Percentiles rank a stretch among this genome's conserved stretches.
These are phyloP conservation scores for Mortierella claussenii DNA, from an alignment of 192 early-diverging fungal genomes.

Conservation along the genomic window DNA sequence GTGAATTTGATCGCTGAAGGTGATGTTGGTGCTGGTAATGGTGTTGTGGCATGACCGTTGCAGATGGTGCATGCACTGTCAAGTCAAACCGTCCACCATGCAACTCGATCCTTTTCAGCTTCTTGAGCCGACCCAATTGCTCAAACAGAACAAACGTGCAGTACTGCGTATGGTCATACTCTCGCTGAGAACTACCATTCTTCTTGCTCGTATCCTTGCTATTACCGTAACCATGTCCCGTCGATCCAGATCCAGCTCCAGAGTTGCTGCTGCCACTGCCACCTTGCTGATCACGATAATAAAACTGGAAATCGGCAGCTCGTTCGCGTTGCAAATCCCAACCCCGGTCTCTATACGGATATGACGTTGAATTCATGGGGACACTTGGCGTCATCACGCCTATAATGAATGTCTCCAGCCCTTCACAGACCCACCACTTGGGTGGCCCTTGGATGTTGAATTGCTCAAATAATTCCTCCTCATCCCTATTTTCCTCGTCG, in stretches of 20 bases:
- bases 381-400: conserved; percentile 14
- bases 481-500: not conserved
- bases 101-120: conserved; percentile 19
- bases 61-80: not conserved
- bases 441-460: too few relatives aligned
- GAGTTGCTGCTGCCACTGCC: too few relatives aligned
- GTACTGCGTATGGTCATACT: conserved; percentile 18
- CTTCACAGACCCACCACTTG: conserved; percentile 15
- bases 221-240: too few relatives aligned
- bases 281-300: conserved; percentile 21
- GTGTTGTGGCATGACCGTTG: not conserved
- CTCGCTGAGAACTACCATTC: not conserved
- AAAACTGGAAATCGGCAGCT: conserved; percentile 10
- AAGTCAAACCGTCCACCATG: conserved; percentile 27
- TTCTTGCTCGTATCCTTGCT: not conserved
- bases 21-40: too few relatives aligned
- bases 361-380: not conserved
- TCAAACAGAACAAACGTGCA: conserved; percentile 25
- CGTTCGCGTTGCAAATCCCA: conserved; percentile 9
- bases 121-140: conserved; percentile 17
- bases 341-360: too few relatives aligned
- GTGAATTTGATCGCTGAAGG: too few relatives aligned
- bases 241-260: too few relatives aligned
- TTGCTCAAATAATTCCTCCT: too few relatives aligned
- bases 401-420: conserved; percentile 26